Evolutionary conservation across 306 rosid genomes (phyloP).

Genomic region (Hippophae tibetana): DNA sequence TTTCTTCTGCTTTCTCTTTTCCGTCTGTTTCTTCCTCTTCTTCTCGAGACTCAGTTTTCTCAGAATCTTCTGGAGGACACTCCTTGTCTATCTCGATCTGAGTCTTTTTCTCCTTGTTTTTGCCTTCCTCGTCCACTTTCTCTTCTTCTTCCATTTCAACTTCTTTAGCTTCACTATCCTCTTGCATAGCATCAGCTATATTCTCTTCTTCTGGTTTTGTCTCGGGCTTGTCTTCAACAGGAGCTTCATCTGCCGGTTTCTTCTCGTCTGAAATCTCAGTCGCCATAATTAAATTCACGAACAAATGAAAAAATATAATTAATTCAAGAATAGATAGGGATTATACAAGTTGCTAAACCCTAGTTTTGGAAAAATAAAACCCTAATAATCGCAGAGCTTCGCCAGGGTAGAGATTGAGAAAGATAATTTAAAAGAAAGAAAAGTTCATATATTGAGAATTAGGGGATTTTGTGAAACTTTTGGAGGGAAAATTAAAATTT

Average conservation of each 20-base stretch:
- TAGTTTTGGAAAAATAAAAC: conserved; percentile 22
- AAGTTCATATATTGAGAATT: conserved; percentile 1
- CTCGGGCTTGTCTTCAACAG: conserved; percentile 18
- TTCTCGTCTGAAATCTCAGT: conserved; percentile 59
- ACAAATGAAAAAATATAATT: not conserved
- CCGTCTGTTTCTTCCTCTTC: conserved; percentile 3
- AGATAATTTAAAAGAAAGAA: not conserved
- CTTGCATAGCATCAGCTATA: not conserved
- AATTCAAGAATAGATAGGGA: not conserved
- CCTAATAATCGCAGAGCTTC: conserved; percentile 19
- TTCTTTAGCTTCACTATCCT: conserved; percentile 8
- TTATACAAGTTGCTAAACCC: conserved; percentile 22
- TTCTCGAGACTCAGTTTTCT: not conserved
- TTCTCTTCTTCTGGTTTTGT: not conserved
- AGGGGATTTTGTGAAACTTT: not conserved
- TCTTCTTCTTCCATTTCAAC: not conserved
- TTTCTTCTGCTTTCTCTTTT: conserved; percentile 1
- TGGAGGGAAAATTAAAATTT: not conserved
- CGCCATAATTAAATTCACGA: conserved; percentile 36
- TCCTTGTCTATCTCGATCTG: conserved; percentile 11
- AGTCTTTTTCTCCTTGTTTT: not conserved
- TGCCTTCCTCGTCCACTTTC: not conserved
- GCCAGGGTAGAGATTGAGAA: not conserved
- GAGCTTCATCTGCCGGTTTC: conserved; percentile 33
- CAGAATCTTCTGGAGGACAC: not conserved